Evolutionary conservation across 1,284 basidiomycete genomes (phyloP), one percentile per base, ranked within the genome.

Genomic region (Malassezia psittaci): DNA sequence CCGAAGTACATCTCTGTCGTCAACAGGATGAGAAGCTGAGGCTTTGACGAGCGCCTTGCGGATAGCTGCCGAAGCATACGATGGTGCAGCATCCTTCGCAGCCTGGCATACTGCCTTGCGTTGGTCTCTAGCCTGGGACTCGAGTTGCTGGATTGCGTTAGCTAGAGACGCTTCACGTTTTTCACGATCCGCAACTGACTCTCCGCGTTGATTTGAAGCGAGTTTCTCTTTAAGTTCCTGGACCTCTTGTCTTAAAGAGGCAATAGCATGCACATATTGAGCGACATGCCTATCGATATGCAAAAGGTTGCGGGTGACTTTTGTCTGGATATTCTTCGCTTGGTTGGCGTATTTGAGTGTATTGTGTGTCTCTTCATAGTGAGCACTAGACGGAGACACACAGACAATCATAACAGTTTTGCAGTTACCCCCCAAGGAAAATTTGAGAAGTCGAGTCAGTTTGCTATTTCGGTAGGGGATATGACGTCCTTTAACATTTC

Each of bases 191-290:
- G 40, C 32, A 15, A 36, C 13, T 9, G n/a, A 4, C 13, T 15
- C 16, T 11, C n/a, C 46, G 41, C 16, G n/a, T 21, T n/a, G n/a
- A n/a, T 32, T 11, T 16, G 24, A 83, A 85, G 84, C 81, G 45
- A 94, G 79, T 76, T 86, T 87, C 35, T 82, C 82, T 75, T 93
- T 90, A 62, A 96, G 82, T 65, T 91, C 87, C 24, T 83, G 81
- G 53, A 90, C 83, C 75, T 90, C 86, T 43, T 80, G 75, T 68
- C 89, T 88, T 61, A 90, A 83, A 54, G 87, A 78, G 73, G 88
- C 88, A 68, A 96, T 96, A 51, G 88, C 88, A 75, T 90, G 86
- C 34, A 96, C 87, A 59, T 77, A 76, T 57, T 76, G 70, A 0
- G 67, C 70, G 1, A 74, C 72, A 52, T 74, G 72, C 6, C 72